Evolutionary conservation across 345 rosid species (phyloP).

Genomic region (Euclidium syriacum): DNA sequence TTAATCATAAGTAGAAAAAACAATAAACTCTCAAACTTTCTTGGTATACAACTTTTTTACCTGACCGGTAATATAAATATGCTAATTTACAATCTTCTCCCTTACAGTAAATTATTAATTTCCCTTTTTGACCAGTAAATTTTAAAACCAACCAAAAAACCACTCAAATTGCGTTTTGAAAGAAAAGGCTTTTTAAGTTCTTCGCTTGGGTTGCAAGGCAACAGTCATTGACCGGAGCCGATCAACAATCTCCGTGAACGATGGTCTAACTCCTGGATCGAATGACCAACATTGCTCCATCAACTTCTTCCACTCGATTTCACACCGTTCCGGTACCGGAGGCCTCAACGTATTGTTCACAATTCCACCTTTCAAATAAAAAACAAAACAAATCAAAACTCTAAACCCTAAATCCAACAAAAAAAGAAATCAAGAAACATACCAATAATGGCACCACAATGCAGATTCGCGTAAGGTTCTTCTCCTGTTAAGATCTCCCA

Average conservation of each 20-base stretch:
- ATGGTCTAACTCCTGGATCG: conserved; percentile 61
- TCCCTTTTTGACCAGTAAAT: background rate
- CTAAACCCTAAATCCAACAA: background rate
- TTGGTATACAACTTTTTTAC: conserved; percentile 12
- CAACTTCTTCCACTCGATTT: conserved; percentile 62
- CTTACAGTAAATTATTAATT: background rate
- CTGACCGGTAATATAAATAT: conserved; percentile 16
- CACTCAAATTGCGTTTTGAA: no score
- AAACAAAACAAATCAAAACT: background rate
- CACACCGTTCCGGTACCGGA: conserved; percentile 59
- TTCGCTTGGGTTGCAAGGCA: conserved; percentile 49
- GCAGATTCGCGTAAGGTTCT: conserved; percentile 90
- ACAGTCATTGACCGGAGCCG: conserved; percentile 51
- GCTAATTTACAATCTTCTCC: conserved; percentile 20
- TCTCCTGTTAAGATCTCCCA: conserved; percentile 87
- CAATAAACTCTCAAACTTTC: background rate
- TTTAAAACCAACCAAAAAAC: background rate
- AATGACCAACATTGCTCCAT: conserved; percentile 92
- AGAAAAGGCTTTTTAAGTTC: conserved; percentile 5
- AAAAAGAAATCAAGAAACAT: background rate
- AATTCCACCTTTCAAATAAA: conserved; percentile 67
- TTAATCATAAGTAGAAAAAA: background rate
- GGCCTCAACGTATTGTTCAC: conserved; percentile 80
- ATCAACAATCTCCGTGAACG: conserved; percentile 69
- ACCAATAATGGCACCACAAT: conserved; percentile 97